Evolutionary conservation across 352 stramenopile species (phyloP).

Genomic region (Pythium rhizo-oryzae): DNA sequence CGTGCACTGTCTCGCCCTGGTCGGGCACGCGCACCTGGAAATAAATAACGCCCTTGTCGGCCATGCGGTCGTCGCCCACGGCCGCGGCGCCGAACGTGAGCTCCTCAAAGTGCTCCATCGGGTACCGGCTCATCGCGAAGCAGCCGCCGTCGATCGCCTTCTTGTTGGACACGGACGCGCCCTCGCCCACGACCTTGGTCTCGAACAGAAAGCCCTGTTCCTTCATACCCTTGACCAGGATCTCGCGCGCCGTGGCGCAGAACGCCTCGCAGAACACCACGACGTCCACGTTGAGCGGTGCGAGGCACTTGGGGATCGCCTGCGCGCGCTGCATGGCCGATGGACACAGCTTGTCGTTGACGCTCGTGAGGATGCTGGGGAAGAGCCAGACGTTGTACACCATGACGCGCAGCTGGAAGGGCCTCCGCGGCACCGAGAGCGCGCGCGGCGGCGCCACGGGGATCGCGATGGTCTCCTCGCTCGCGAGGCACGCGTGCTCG

Average conservation of each 20-base stretch:
- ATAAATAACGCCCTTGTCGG: conserved; percentile 72
- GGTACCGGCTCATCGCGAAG: conserved; percentile 75
- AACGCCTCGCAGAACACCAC: conserved; percentile 84
- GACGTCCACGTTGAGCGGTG: conserved; percentile 45
- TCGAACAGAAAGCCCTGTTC: conserved; percentile 65
- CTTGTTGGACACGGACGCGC: conserved; percentile 53
- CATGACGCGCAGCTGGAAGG: conserved; percentile 59
- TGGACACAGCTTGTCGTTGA: conserved; percentile 69
- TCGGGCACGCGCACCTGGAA: conserved; percentile 43
- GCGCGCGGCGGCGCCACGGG: neutral
- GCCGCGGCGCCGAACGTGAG: conserved; percentile 56
- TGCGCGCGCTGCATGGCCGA: conserved; percentile 44
- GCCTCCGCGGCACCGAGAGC: neutral
- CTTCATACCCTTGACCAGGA: conserved; percentile 69
- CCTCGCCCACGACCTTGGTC: conserved; percentile 58
- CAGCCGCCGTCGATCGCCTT: conserved; percentile 65
- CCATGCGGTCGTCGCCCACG: conserved; percentile 59
- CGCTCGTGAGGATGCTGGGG: conserved; percentile 54
- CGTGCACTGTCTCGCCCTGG: conserved; percentile 43
- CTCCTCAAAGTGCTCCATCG: conserved; percentile 57
- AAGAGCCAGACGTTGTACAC: conserved; percentile 80
- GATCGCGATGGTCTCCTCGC: conserved; percentile 30
- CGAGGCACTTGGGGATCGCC: conserved; percentile 57
- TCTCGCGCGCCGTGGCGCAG: conserved; percentile 41
- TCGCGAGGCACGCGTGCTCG: conserved; percentile 33